Percentiles rank a stretch among this genome's conserved stretches.
phyloP scores from a whole-genome alignment of 352 stramenopile species.

The Thalassiosira hispida region DNA sequence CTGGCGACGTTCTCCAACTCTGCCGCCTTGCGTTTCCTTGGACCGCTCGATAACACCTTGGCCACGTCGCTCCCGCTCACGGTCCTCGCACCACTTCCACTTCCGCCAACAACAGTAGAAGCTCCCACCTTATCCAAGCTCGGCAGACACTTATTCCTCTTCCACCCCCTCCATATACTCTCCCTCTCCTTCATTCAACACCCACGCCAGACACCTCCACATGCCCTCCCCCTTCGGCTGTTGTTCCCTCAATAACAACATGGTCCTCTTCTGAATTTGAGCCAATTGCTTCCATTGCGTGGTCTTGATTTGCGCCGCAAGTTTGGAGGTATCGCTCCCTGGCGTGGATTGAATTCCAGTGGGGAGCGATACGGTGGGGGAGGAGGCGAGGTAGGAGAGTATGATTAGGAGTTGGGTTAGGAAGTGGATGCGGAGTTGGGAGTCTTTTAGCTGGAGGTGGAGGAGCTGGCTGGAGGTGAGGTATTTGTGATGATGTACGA shows the following conservation, averaged over 20 bases:
- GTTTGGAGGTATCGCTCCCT: slow-evolving; percentile 6
- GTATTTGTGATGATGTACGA: slow-evolving; percentile 56
- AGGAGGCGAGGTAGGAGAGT: slow-evolving; percentile 54
- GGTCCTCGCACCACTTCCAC: background rate
- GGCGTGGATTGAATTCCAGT: slow-evolving; percentile 3
- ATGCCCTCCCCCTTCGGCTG: slow-evolving; percentile 6
- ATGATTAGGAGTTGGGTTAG: slow-evolving; percentile 78
- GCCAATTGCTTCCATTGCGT: slow-evolving; percentile 30
- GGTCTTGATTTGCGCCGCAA: slow-evolving; percentile 4
- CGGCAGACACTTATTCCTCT: slow-evolving; percentile 73
- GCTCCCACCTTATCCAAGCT: slow-evolving; percentile 26
- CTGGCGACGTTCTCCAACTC: no score
- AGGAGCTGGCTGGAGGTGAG: slow-evolving; percentile 68
- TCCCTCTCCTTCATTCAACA: slow-evolving; percentile 63
- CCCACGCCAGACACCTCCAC: slow-evolving; percentile 43
- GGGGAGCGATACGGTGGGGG: background rate
- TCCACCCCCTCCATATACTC: slow-evolving; percentile 75
- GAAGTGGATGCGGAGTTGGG: slow-evolving; percentile 59
- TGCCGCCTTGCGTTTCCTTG: slow-evolving; percentile 3
- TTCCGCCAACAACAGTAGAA: background rate
- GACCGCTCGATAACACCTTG: background rate
- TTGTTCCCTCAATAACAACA: slow-evolving; percentile 40
- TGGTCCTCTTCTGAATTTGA: slow-evolving; percentile 44
- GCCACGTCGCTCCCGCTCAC: background rate
- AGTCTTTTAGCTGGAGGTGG: slow-evolving; percentile 63